These are phyloP conservation scores for Metschnikowia lochheadii DNA, from an alignment of 805 yeast genomes.

Conservation along the genomic window DNA sequence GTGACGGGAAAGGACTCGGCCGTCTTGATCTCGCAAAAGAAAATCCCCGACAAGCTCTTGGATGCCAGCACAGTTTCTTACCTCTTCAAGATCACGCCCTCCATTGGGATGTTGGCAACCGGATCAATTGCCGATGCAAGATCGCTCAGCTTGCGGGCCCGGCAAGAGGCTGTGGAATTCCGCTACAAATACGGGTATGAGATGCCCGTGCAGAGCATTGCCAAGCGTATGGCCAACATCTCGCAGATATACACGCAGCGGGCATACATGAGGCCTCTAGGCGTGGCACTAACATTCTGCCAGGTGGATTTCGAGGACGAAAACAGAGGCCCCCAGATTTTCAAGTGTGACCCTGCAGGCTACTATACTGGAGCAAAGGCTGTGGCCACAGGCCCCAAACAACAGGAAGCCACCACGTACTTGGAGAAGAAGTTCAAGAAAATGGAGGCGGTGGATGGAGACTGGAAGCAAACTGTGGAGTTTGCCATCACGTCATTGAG, in stretches of 20 bases:
- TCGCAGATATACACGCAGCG: slow-evolving; percentile 96
- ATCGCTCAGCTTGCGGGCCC: slow-evolving; percentile 82
- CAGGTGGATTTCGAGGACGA: slow-evolving; percentile 70
- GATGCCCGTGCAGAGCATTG: slow-evolving; percentile 90
- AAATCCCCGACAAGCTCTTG: slow-evolving; percentile 90
- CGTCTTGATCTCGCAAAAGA: slow-evolving; percentile 89
- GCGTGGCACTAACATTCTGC: slow-evolving; percentile 86
- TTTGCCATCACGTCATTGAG: slow-evolving; percentile 83
- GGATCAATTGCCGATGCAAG: slow-evolving; percentile 97
- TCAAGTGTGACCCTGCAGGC: slow-evolving; percentile 97
- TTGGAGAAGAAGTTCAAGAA: slow-evolving; percentile 85
- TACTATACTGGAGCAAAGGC: slow-evolving; percentile 89
- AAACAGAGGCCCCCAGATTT: slow-evolving; percentile 82
- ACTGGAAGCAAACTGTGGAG: slow-evolving; percentile 87
- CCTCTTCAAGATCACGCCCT: slow-evolving; percentile 74
- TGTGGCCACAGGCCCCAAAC: slow-evolving; percentile 93
- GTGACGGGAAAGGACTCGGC: slow-evolving; percentile 82
- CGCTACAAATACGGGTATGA: slow-evolving; percentile 92
- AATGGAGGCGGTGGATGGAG: slow-evolving; percentile 65
- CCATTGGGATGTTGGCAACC: slow-evolving; percentile 85
- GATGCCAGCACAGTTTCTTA: slow-evolving; percentile 86
- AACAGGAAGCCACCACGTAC: slow-evolving; percentile 87
- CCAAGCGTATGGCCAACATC: slow-evolving; percentile 92
- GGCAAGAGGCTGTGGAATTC: slow-evolving; percentile 94
- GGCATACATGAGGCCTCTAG: slow-evolving; percentile 97